phyloP scores from a whole-genome alignment of 805 yeast species.

The Gaillardinia entomophila region DNA sequence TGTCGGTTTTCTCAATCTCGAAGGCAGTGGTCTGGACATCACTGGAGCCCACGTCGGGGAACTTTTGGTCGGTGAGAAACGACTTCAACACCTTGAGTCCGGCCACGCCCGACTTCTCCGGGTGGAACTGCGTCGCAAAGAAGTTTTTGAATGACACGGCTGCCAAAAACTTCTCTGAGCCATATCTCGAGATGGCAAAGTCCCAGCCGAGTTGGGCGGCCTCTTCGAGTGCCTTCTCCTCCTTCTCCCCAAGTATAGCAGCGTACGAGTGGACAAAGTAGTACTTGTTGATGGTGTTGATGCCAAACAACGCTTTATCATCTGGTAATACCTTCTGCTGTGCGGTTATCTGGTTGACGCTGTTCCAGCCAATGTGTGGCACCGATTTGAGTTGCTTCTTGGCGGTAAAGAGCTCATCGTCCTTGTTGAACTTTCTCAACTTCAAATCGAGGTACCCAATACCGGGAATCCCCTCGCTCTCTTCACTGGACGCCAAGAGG shows the following conservation, averaged over 20 bases:
- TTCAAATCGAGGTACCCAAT: constrained; percentile 40
- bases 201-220: constrained; percentile 53
- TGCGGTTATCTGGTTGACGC: constrained; percentile 24
- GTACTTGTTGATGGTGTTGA: constrained; percentile 65
- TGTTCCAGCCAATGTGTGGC: constrained; percentile 97
- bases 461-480: constrained; percentile 52
- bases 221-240: constrained; percentile 21
- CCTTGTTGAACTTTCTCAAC: constrained; percentile 51
- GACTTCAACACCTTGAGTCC: constrained; percentile 74
- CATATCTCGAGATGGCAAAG: constrained; percentile 67
- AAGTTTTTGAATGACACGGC: constrained; percentile 72
- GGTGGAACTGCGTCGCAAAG: constrained; percentile 97
- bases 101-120: constrained; percentile 94
- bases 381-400: constrained; percentile 60
- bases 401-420: constrained; percentile 26
- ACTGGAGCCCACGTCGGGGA: constrained; percentile 18
- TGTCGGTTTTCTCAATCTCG: constrained; percentile 17
- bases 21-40: constrained; percentile 15
- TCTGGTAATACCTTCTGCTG: too few species aligned
- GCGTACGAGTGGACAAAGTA: constrained; percentile 96
- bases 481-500: constrained; percentile 69
- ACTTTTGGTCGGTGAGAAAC: constrained; percentile 51
- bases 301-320: constrained; percentile 50
- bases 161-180: constrained; percentile 74
- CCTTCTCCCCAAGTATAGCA: constrained; percentile 46